Evolutionary conservation across 1,284 basidiomycete species (phyloP).

Genomic region (Heterobasidion occidentale): DNA sequence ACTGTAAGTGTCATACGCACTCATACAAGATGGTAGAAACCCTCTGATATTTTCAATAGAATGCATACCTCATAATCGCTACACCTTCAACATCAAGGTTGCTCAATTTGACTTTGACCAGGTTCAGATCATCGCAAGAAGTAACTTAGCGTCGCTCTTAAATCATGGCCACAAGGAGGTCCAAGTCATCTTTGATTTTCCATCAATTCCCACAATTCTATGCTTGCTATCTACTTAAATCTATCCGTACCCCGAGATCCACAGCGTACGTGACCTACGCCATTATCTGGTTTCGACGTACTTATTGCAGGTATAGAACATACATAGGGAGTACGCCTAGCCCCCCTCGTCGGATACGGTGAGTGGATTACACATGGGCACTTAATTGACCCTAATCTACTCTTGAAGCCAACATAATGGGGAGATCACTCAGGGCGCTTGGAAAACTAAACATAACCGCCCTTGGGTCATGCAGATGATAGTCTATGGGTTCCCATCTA

Average conservation of each 20-base stretch:
- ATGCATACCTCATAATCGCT: no score
- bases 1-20: no score
- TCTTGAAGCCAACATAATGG: conserved; percentile 75
- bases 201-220: conserved; percentile 77
- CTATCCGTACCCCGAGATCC: conserved; percentile 44
- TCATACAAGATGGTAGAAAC: no score
- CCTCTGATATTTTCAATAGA: no score
- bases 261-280: conserved; percentile 40
- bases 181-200: conserved; percentile 33
- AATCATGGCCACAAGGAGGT: conserved; percentile 12
- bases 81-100: no score
- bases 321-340: conserved; percentile 83
- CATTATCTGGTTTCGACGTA: background rate
- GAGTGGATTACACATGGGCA: background rate
- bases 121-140: no score
- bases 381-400: background rate
- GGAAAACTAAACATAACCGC: conserved; percentile 60
- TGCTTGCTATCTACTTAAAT: conserved; percentile 83
- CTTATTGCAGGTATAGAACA: conserved; percentile 28
- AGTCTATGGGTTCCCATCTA: conserved; percentile 83
- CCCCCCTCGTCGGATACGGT: conserved; percentile 68
- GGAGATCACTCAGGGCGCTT: conserved; percentile 67
- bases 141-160: no score
- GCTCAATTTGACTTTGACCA: no score
- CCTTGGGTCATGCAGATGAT: conserved; percentile 92